Base-by-base conservation (phyloP, 129 eudicot genomes). In the Calendula officinalis region DNA sequence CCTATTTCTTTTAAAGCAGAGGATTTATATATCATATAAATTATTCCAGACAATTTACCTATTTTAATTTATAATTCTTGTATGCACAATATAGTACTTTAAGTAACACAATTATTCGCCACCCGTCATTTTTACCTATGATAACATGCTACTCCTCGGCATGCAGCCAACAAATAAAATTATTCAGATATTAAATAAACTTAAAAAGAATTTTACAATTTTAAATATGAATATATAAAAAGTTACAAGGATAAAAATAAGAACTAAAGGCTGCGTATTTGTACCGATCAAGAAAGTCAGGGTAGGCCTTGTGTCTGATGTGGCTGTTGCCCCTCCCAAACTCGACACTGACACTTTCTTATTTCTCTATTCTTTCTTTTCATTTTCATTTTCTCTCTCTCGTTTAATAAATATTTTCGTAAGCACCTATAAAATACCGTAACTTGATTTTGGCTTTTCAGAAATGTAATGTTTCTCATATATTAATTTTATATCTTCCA, bases 271-370 rank as follows among this genome's bases (percentile, higher is more conserved):
- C 57, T 47, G 58, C 37, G 10, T 67, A 16, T 39, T 61, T 47
- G 75, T 64, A 56, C 50, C 48, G 59, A 80, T 74, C 70, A 66
- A 70, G 72, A 70, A 55, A 62, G 78, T 64, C 72, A 60, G 75
- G 75, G 16, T 71, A 78, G 44, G 46, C 78, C 85, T 78, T 78
- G 75, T 87, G 95, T 47, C 64, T 60, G 43, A 75, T 62, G 73
- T 54, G 42, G 41, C 69, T 68, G 7, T 65, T 71, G 82, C 67
- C 62, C 71, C 37, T 62, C 37, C 34, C 69, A 71, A 68, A 44
- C 82, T 80, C 79, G 68, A 80, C 83, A 83, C 22, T 33, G 38
- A 61, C 54, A 5, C 14, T 8, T 64, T 3, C 10, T 41, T 9
- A 43, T n/a, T 63, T 43, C 12, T 30, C 13, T 63, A 44, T 32